phyloP scores from a whole-genome alignment of 2,329 filamentous ascomycete genomes.

The Cercospora citrullina region DNA sequence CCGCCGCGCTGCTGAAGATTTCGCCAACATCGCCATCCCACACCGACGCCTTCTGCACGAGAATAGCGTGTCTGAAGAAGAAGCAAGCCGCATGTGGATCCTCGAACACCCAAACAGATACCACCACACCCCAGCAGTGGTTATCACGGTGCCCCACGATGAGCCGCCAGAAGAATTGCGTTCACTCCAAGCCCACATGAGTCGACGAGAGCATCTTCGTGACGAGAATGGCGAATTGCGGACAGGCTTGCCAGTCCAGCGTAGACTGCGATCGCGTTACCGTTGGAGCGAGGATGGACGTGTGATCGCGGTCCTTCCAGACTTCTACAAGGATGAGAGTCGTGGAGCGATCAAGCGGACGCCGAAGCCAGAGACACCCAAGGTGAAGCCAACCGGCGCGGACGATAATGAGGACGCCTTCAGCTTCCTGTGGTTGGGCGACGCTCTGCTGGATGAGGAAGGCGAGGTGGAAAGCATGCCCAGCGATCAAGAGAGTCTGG shows the following conservation, averaged over 20 bases:
- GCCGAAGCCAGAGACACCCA: background rate
- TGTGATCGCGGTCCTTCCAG: background rate
- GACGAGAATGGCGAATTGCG: background rate
- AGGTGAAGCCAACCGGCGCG: background rate
- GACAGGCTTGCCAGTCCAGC: background rate
- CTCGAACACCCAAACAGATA: background rate
- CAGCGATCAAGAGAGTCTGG: background rate
- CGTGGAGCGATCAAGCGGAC: background rate
- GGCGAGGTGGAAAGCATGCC: background rate
- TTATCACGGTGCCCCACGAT: background rate
- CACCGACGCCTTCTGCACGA: background rate
- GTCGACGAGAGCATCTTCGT: background rate
- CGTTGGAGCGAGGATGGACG: background rate
- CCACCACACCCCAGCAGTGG: background rate
- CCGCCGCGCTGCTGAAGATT: background rate
- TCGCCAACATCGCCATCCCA: background rate
- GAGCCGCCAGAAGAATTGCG: background rate
- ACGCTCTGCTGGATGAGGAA: background rate
- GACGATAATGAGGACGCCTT: background rate
- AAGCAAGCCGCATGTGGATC: background rate
- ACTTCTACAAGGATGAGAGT: slow-evolving; percentile 1
- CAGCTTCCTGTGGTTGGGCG: background rate
- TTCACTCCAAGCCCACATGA: slow-evolving; percentile 3
- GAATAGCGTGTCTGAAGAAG: background rate
- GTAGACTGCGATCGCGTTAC: background rate